Evolutionary conservation across 2,329 filamentous ascomycete genomes (phyloP), one percentile per base, ranked within the genome.

Genomic region (Aschersonia sp.): DNA sequence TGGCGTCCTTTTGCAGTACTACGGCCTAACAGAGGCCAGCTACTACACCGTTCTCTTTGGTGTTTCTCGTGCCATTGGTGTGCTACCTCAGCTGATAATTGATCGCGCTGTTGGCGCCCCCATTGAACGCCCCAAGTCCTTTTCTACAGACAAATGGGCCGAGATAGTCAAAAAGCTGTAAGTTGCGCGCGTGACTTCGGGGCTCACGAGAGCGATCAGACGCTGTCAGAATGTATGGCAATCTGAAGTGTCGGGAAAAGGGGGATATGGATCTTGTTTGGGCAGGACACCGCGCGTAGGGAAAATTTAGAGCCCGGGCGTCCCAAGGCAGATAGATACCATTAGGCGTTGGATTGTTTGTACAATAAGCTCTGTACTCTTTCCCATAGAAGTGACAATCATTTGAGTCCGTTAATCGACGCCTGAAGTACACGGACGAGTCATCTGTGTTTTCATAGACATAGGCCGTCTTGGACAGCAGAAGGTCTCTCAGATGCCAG

Each of bases 31-130:
- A 55, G 91, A 98, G 80, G 85, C 92, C 72, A 97, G 83, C 84
- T 98, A 94, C 84, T 98, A 98, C 86, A 98, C 92, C 54, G 92
- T 98, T 54, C 85, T 98, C 65, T 98, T 98, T 71, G 92, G 92
- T 81, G 92, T 98, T 43, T 95, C 89, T 59, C 87, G 92, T 67
- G 92, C 92, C 59, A 87, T 98, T 61, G 92, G 92, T 82, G 92
- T 98, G 58, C 85, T 98, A 63, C 92, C 92, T 61, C 92, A 98
- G 80, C 81, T 98, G 68, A 98, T 98, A 79, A 96, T 98, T 65
- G 92, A 98, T 81, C 91, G 92, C 67, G 92, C 91, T 59, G 79
- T 96, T 58, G 92, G 92, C 66, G 86, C 89, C 59, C 92, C 92
- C 59, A 98, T 98, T 63, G 92, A 98, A 84, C 80, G 92, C 58